Percentiles rank a stretch among this genome's conserved stretches.
phyloP scores from a whole-genome alignment of 495 filamentous ascomycete species.

The Tuber aestivum region DNA sequence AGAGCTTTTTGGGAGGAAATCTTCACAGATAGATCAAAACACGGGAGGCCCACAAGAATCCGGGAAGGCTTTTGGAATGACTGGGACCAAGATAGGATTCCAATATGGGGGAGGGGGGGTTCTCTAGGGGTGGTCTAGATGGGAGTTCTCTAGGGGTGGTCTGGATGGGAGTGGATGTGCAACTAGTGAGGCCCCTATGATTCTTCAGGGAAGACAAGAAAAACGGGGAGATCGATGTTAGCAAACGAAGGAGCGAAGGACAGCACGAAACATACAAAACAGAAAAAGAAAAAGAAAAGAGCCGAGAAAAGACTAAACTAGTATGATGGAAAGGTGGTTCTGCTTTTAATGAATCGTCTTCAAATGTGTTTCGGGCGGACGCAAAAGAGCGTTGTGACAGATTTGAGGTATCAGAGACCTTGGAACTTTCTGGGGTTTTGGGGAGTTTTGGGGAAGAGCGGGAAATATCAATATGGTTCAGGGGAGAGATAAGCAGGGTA shows the following conservation, averaged over 20 bases:
- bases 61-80: not conserved
- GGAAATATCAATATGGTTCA: not conserved
- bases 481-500: not conserved
- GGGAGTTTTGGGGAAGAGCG: not conserved
- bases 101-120: not conserved
- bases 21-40: not conserved
- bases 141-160: not conserved
- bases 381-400: not conserved
- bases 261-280: not conserved
- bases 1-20: not conserved
- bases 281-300: not conserved
- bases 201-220: not conserved
- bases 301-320: not conserved
- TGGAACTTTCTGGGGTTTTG: not conserved
- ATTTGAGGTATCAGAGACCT: no score
- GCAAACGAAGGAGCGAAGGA: not conserved
- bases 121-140: not conserved
- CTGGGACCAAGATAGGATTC: not conserved
- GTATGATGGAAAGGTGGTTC: not conserved
- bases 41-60: not conserved
- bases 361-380: not conserved
- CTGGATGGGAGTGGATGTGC: not conserved
- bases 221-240: not conserved
- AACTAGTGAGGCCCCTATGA: not conserved
- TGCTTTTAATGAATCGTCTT: not conserved